phyloP scores from a whole-genome alignment of 768 basidiomycete species.

The Auricularia cornea region DNA sequence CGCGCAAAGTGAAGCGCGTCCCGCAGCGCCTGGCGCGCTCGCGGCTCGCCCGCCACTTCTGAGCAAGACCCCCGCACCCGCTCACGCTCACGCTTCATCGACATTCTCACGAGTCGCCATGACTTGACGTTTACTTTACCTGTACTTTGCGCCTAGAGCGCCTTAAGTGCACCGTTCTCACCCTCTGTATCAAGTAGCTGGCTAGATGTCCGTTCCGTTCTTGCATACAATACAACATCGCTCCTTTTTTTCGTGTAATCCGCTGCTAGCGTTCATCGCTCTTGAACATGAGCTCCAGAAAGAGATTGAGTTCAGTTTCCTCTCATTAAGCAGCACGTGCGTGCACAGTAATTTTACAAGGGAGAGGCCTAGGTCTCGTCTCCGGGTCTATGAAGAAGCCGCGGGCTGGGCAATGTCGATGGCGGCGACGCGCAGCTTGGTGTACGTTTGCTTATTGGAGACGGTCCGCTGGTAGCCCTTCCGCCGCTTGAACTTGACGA shows the following conservation, averaged over 20 bases:
- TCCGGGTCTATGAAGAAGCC: background rate
- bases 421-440: constrained; percentile 84
- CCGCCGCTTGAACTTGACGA: constrained; percentile 96
- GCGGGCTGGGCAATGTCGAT: constrained; percentile 41
- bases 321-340: no score
- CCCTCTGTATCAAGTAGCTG: background rate
- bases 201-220: background rate
- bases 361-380: background rate
- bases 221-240: no score
- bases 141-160: background rate
- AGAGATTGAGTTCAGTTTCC: no score
- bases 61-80: background rate
- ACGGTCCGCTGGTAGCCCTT: constrained; percentile 96
- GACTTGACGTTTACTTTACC: background rate
- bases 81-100: no score
- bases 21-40: background rate
- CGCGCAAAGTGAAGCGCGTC: background rate
- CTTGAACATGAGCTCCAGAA: no score
- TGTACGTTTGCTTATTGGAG: constrained; percentile 89
- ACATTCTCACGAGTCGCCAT: background rate
- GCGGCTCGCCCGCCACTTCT: background rate
- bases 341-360: no score
- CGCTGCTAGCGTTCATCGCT: no score
- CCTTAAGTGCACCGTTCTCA: background rate
- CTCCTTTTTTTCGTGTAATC: no score